phyloP scores from a whole-genome alignment of 192 early-diverging fungal species.

The Piromyces sp. region DNA sequence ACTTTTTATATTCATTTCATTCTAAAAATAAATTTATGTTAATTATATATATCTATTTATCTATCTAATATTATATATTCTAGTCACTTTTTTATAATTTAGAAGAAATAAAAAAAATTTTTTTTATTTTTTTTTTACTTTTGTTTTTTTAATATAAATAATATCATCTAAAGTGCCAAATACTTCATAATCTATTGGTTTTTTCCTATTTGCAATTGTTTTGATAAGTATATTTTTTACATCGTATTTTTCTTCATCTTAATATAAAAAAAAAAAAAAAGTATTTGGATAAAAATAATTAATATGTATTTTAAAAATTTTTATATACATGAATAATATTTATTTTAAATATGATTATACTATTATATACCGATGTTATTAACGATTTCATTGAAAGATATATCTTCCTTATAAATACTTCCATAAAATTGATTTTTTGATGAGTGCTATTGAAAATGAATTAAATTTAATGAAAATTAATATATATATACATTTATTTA shows the following conservation, averaged over 20 bases:
- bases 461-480: too few species aligned
- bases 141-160: not conserved
- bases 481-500: too few species aligned
- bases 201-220: not conserved
- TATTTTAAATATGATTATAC: not conserved
- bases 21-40: not conserved
- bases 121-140: too few species aligned
- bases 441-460: too few species aligned
- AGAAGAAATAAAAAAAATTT: too few species aligned
- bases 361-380: not conserved
- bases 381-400: not conserved
- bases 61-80: too few species aligned
- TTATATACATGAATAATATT: too few species aligned
- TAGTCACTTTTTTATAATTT: too few species aligned
- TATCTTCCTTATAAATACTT: not conserved
- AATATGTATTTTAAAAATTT: too few species aligned
- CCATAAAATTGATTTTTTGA: not conserved
- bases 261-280: not conserved
- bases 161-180: not conserved
- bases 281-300: too few species aligned
- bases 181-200: not conserved
- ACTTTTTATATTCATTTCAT: not conserved
- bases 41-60: too few species aligned
- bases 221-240: not conserved
- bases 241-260: not conserved